Evolutionary conservation across 2,329 filamentous ascomycete genomes (phyloP), one percentile per base, ranked within the genome.

Genomic region (Teratosphaeria epicoccoides): DNA sequence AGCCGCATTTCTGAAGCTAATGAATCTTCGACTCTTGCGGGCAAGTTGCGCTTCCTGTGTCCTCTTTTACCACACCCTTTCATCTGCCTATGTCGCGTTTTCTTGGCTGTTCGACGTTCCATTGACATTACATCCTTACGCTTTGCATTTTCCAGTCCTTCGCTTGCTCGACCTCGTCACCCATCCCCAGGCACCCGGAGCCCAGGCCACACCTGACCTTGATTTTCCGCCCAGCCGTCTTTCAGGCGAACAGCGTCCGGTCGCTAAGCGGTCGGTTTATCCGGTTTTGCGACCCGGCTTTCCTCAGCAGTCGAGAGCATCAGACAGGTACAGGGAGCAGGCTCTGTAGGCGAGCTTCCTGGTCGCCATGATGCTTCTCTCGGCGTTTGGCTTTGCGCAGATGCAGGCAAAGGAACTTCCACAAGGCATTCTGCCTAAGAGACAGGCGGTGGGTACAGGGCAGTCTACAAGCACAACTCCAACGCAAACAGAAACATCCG

Each of bases 361-460:
- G 7, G 33, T 53, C 54, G 55, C 56, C 49, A 62, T 68, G 56
- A 53, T 66, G 49, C 55, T 56, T 17, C 46, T 64, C 50, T 59
- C 65, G 46, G 54, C 56, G 47, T 57, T 64, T 47, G 57, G 58
- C 50, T 65, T 67, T 52, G 57, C 64, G 24, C 58, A 61, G 29
- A 62, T 66, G 47, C 50, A 54, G 17, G 62, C 63, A 20, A 59
- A 66, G 20, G 53, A 58, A 45, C 57, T 67, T 48, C 61, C 64
- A 11, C 58, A 57, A 45, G 65, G 66, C 55, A 61, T 66, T 47
- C 58, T 67, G 52, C 64, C 63, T 20, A 63, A 62, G 57, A 56
- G 64, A 60, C 63, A 66, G 56, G 60, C 61, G 6, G 59, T 61
- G 9, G 65, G 61, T 12, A 67, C 64, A 12, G 65, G 63, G 14